These are phyloP conservation scores for Candida maesae DNA, from an alignment of 805 yeast species.

Conservation along the genomic window DNA sequence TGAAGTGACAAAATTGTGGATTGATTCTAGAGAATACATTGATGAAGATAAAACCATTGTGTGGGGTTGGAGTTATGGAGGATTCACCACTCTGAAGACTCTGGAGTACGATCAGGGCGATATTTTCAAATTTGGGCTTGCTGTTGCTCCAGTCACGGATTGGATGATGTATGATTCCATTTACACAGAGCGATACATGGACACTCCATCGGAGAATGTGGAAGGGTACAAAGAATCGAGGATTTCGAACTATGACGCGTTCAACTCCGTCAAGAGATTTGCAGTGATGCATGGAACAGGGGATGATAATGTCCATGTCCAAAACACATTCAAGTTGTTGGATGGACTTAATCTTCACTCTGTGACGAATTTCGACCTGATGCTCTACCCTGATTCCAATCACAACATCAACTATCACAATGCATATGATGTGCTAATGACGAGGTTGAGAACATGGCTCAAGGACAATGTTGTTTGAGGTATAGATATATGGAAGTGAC, in stretches of 20 bases:
- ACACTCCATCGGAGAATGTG: conserved; percentile 44
- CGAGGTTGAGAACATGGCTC: conserved; percentile 59
- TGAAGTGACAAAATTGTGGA: conserved; percentile 46
- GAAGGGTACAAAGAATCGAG: conserved; percentile 47
- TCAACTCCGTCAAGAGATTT: conserved; percentile 51
- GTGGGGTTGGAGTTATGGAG: conserved; percentile 93
- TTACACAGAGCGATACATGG: conserved; percentile 78
- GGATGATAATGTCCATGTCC: conserved; percentile 81
- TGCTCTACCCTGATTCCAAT: conserved; percentile 89
- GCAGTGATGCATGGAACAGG: conserved; percentile 79
- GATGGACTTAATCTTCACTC: conserved; percentile 50
- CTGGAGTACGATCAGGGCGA: conserved; percentile 61
- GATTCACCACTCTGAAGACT: conserved; percentile 70
- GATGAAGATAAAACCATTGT: conserved; percentile 56
- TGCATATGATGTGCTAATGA: conserved; percentile 70
- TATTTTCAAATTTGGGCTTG: conserved; percentile 68
- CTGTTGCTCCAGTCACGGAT: conserved; percentile 83
- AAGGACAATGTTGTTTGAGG: conserved; percentile 11
- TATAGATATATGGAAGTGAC: too few species aligned
- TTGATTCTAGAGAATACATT: conserved; percentile 40
- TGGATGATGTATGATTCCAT: conserved; percentile 75
- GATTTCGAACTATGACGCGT: conserved; percentile 37
- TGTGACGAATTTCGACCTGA: conserved; percentile 80
- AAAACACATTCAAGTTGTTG: conserved; percentile 58
- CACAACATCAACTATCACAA: conserved; percentile 80